Conservation (phyloP, 768 basidiomycete genomes). For the Tephrocybe sp. region DNA sequence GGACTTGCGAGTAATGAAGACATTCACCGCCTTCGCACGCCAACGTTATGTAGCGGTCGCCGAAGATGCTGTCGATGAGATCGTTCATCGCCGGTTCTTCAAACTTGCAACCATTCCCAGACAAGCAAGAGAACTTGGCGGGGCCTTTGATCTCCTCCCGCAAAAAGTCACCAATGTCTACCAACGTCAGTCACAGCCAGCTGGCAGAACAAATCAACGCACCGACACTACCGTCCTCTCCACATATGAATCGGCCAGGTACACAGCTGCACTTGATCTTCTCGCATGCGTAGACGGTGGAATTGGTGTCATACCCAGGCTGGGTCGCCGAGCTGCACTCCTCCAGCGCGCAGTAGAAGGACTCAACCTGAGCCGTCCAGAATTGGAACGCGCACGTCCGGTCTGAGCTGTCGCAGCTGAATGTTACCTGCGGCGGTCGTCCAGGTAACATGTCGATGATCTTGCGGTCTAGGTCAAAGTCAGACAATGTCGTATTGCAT, state of each 20-base stretch:
- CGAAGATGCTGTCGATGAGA: conserved; percentile 92
- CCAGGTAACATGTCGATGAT: conserved; percentile 90
- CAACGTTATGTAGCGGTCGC: conserved; percentile 86
- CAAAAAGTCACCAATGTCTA: conserved; percentile 94
- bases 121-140: conserved; percentile 77
- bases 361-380: conserved; percentile 94
- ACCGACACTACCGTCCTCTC: conserved; percentile 94
- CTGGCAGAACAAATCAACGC: conserved; percentile 26
- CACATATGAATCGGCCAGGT: conserved; percentile 93
- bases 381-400: conserved; percentile 92
- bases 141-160: conserved; percentile 89
- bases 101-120: conserved; percentile 78
- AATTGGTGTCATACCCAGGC: conserved; percentile 63
- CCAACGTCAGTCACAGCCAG: background rate
- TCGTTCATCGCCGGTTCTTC: conserved; percentile 97
- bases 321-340: conserved; percentile 54
- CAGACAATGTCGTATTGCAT: background rate
- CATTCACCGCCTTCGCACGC: conserved; percentile 91
- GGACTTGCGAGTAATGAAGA: conserved; percentile 89
- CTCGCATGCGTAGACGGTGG: conserved; percentile 77
- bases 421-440: conserved; percentile 94
- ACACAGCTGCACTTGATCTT: conserved; percentile 89
- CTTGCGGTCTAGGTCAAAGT: conserved; percentile 70
- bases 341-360: conserved; percentile 90
- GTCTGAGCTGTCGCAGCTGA: conserved; percentile 73